Conservation (phyloP, 2,329 filamentous ascomycete species). For the Thelonectria blattea region DNA sequence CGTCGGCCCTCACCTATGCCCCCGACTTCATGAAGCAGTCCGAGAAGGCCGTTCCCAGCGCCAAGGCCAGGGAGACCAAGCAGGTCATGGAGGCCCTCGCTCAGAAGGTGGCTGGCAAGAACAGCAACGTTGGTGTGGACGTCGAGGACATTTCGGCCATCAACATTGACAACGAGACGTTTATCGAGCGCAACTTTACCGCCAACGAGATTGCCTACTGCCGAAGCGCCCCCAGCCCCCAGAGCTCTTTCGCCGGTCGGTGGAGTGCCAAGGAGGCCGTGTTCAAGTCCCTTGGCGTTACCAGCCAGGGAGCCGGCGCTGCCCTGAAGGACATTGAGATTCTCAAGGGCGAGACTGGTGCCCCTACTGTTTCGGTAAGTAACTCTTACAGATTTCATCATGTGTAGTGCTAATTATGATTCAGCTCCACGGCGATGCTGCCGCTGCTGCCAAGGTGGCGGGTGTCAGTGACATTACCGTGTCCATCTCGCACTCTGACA, state of each 20-base stretch:
- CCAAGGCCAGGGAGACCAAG: slow-evolving; percentile 67
- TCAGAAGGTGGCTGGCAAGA: slow-evolving; percentile 57
- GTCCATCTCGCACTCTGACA: slow-evolving; percentile 95
- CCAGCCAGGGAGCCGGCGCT: slow-evolving; percentile 86
- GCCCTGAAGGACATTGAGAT: slow-evolving; percentile 96
- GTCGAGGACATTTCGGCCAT: slow-evolving; percentile 87
- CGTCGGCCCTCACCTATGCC: slow-evolving; percentile 76
- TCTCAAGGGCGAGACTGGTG: slow-evolving; percentile 77
- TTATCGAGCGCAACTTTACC: slow-evolving; percentile 95
- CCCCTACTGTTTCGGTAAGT: slow-evolving; percentile 84
- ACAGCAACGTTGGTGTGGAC: slow-evolving; percentile 90
- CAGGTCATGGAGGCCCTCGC: slow-evolving; percentile 81
- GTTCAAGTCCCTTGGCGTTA: slow-evolving; percentile 93
- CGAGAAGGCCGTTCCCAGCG: slow-evolving; percentile 57
- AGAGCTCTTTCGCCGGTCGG: slow-evolving; percentile 90
- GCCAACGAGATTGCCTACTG: slow-evolving; percentile 85
- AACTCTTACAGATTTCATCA: slow-evolving; percentile 20
- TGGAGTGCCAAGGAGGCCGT: slow-evolving; percentile 99
- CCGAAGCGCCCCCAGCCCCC: slow-evolving; percentile 75
- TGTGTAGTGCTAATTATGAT: slow-evolving; percentile 45
- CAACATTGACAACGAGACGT: slow-evolving; percentile 93
- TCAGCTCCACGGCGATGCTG: slow-evolving; percentile 86
- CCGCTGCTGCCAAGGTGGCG: slow-evolving; percentile 80
- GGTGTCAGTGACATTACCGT: slow-evolving; percentile 89
- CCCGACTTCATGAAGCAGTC: slow-evolving; percentile 70